These are phyloP conservation scores for Fusarium sp. DNA, from an alignment of 2,329 filamentous ascomycete genomes.

Conservation along the genomic window DNA sequence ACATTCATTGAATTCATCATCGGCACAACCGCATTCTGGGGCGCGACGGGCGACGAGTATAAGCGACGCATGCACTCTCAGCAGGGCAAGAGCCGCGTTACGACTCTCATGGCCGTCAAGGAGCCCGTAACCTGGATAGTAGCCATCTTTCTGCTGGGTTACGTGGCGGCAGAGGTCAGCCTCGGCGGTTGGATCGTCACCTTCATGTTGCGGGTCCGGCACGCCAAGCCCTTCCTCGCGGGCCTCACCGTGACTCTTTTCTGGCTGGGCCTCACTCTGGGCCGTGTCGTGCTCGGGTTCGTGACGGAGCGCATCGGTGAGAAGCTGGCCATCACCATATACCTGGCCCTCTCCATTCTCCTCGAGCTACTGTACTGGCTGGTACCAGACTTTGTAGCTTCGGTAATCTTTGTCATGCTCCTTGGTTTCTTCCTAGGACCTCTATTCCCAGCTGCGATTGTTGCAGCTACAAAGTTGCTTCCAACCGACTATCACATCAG, in stretches of 20 bases:
- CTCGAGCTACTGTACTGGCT: conserved; percentile 85
- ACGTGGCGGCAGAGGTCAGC: conserved; percentile 82
- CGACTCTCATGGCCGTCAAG: conserved; percentile 57
- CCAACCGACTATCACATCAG: conserved; percentile 80
- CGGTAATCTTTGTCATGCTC: conserved; percentile 76
- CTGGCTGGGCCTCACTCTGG: conserved; percentile 85
- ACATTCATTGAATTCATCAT: conserved; percentile 67
- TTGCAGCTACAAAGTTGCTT: conserved; percentile 79
- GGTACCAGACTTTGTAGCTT: conserved; percentile 80
- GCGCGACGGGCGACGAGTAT: conserved; percentile 68
- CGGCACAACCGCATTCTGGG: conserved; percentile 71
- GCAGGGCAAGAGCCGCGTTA: conserved; percentile 56
- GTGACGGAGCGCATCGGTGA: conserved; percentile 80
- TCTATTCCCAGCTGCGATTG: conserved; percentile 80
- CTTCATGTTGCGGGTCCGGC: conserved; percentile 85
- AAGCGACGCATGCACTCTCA: conserved; percentile 45
- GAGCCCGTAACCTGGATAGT: conserved; percentile 76
- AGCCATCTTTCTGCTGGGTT: conserved; percentile 79
- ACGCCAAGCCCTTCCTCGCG: conserved; percentile 76
- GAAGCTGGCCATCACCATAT: conserved; percentile 71
- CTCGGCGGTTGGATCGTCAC: conserved; percentile 84
- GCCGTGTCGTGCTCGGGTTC: conserved; percentile 79
- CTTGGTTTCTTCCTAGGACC: conserved; percentile 86
- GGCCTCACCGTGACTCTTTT: conserved; percentile 84
- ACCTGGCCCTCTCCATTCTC: conserved; percentile 72